Evolutionary conservation across 2,329 filamentous ascomycete genomes (phyloP).

Genomic region (Blastomyces percursus): DNA sequence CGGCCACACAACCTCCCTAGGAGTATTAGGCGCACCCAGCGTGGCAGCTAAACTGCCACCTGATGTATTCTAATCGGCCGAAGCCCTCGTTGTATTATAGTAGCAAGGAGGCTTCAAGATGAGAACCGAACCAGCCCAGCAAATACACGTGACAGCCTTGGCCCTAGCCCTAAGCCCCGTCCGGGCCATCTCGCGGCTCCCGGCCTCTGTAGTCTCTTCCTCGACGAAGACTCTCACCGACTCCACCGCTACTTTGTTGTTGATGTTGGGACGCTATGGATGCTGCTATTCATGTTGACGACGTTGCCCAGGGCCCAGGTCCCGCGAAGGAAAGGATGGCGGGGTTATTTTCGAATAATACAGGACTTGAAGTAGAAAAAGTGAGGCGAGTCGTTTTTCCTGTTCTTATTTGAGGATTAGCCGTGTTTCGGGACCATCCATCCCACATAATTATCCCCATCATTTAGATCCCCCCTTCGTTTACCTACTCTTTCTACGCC

Average conservation of each 20-base stretch:
- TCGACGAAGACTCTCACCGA: not conserved
- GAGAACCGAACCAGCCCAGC: too few relatives aligned
- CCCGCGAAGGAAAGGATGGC: not conserved
- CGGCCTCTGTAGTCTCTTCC: not conserved
- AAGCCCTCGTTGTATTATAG: too few relatives aligned
- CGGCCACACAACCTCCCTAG: too few relatives aligned
- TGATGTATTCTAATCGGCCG: too few relatives aligned
- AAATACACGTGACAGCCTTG: not conserved
- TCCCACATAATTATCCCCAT: not conserved
- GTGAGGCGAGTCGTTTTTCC: conserved; percentile 1
- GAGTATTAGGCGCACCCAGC: too few relatives aligned
- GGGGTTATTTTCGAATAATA: not conserved
- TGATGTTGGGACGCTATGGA: not conserved
- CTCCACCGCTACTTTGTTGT: not conserved
- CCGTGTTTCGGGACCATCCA: not conserved
- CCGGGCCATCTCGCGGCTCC: not conserved
- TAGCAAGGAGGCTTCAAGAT: too few relatives aligned
- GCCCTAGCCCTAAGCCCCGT: not conserved
- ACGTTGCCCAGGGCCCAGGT: not conserved
- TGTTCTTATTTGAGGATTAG: conserved; percentile 1
- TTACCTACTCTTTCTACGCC: not conserved
- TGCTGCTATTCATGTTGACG: not conserved
- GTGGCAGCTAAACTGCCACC: too few relatives aligned
- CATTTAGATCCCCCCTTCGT: not conserved
- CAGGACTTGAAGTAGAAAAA: not conserved